Base-by-base conservation (phyloP, 371 early-diverging fungal genomes). In the Lichtheimia ornata region DNA sequence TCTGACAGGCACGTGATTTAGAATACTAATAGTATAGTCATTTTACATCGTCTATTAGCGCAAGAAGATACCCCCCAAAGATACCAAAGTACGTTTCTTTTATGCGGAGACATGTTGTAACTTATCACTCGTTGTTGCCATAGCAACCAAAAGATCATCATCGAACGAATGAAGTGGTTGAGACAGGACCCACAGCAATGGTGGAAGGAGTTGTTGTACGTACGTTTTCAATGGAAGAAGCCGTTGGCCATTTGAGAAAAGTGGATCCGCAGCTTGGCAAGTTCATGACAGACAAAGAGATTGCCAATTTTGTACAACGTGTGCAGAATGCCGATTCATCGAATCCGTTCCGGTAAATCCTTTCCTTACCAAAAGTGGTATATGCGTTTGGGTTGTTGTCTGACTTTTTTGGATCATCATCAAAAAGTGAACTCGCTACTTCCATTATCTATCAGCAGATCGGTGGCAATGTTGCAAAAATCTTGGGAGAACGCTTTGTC, bases 401-500 rank as follows among this genome's bases (percentile, higher is more conserved):
- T 35, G 35, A 35, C 35, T 47, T 22, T 22, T 43, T 14, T 1
- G 45, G 45, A 45, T 40, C 44, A 18, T 40, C 43, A 22, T 22
- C 22, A 22, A 22, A 22, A 41, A 71, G 76, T 17, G 64, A 72
- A 18, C 54, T 81, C 1, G 55, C 74, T 15, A 59, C 62, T 9
- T 56, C 80, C 7, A 84, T 86, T 41, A 70, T 86, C 9, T 83
- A 76, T 58, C 86, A 86, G 56, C 84, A 84, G 63, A 71, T 84
- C 6, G 64, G 74, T 58, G 85, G 85, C 2, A 76, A 78, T 28
- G 84, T 79, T 1, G 84, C 82, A 11, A 53, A 70, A 7, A 60
- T 77, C 2, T 83, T 83, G 47, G 58, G 66, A n/a, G 52, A 57
- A 2, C 65, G 72, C 2, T 84, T 82, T 49, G 20, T 86, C 5